Evolutionary conservation across 2,329 filamentous ascomycete species (phyloP).

Genomic region (Fusarium neocosmosporiellum): DNA sequence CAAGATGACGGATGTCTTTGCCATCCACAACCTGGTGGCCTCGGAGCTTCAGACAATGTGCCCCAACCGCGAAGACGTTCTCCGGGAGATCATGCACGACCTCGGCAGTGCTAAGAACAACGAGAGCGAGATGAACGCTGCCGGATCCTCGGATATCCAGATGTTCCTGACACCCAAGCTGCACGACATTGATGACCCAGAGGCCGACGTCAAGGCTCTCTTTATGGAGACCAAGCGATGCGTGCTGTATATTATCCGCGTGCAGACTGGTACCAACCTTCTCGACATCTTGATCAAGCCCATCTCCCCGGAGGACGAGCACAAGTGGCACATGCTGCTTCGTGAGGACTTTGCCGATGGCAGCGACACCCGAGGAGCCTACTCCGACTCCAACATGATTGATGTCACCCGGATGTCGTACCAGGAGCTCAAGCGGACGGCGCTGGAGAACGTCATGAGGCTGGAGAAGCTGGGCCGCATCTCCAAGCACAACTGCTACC

Average conservation of each 20-base stretch:
- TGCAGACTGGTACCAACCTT: slow-evolving; percentile 92
- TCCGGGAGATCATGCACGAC: slow-evolving; percentile 92
- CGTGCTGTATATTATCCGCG: slow-evolving; percentile 95
- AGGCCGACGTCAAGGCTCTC: slow-evolving; percentile 89
- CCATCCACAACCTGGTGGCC: slow-evolving; percentile 89
- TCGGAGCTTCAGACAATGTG: slow-evolving; percentile 83
- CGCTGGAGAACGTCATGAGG: slow-evolving; percentile 91
- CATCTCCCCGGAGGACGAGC: slow-evolving; percentile 86
- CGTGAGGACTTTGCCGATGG: slow-evolving; percentile 80
- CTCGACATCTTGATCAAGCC: slow-evolving; percentile 95
- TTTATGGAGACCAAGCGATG: slow-evolving; percentile 99
- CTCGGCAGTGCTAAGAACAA: slow-evolving; percentile 96
- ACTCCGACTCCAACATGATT: slow-evolving; percentile 87
- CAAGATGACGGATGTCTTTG: slow-evolving; percentile 97
- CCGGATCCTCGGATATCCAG: slow-evolving; percentile 88
- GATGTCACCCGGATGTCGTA: slow-evolving; percentile 93
- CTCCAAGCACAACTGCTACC: slow-evolving; percentile 90
- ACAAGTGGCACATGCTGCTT: slow-evolving; percentile 85
- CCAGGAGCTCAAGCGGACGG: slow-evolving; percentile 90
- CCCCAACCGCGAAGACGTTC: slow-evolving; percentile 82
- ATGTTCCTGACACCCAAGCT: slow-evolving; percentile 91
- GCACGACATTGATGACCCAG: slow-evolving; percentile 90
- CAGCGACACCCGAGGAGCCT: slow-evolving; percentile 81
- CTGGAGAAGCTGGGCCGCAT: slow-evolving; percentile 91
- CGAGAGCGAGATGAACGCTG: slow-evolving; percentile 90